Percentiles rank a stretch among this genome's conserved stretches.
phyloP scores from a whole-genome alignment of 768 basidiomycete species.

The Phylloporus sp. region DNA sequence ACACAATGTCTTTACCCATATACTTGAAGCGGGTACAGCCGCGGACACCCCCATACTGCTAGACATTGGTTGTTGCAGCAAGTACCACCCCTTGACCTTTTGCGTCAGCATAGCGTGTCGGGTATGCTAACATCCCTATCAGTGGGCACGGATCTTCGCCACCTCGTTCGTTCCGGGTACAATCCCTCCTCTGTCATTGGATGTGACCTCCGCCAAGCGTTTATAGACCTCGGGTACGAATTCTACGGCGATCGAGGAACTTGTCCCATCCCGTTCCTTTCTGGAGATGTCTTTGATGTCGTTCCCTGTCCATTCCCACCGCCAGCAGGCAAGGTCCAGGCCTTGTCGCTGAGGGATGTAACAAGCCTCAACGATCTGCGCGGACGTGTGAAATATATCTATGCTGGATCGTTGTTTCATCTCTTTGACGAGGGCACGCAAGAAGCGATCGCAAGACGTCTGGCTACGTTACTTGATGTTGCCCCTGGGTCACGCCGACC shows the following conservation, averaged over 20 bases:
- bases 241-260: background rate
- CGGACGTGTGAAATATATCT: constrained; percentile 26
- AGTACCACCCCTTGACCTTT: background rate
- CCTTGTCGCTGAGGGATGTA: constrained; percentile 1
- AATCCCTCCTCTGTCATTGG: background rate
- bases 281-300: constrained; percentile 29
- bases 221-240: constrained; percentile 1
- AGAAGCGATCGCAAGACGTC: constrained; percentile 27
- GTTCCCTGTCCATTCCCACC: constrained; percentile 1
- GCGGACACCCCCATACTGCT: background rate
- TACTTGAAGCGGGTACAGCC: background rate
- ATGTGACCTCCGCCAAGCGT: background rate
- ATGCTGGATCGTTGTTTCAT: constrained; percentile 34
- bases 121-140: background rate
- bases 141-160: background rate
- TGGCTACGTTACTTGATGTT: constrained; percentile 24
- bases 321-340: background rate
- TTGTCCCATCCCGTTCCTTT: constrained; percentile 27
- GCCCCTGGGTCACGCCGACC: constrained; percentile 20
- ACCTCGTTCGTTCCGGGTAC: background rate
- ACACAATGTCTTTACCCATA: background rate
- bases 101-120: too few species aligned
- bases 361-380: constrained; percentile 20
- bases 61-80: background rate
- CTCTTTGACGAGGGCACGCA: constrained; percentile 34